Conservation (phyloP, 257 asterid species). For the Solanum neorickii region DNA sequence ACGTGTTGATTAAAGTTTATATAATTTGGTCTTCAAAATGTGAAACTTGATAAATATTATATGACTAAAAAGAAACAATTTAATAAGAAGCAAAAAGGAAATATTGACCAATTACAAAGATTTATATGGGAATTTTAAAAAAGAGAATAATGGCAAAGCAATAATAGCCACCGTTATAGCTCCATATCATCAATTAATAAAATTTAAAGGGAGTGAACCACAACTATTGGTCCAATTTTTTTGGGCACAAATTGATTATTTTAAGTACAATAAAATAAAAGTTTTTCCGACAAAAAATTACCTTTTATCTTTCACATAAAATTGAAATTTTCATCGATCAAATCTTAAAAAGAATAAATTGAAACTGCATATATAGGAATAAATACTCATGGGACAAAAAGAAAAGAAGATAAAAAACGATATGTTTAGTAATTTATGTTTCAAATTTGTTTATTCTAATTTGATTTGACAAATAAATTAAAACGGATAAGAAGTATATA, state of each 20-base stretch:
- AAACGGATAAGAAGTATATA: no score
- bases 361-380: not conserved
- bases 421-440: no score
- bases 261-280: not conserved
- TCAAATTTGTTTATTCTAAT: no score
- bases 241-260: not conserved
- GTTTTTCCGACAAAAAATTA: not conserved
- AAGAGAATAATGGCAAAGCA: not conserved
- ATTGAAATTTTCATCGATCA: not conserved
- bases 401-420: no score
- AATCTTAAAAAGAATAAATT: no score
- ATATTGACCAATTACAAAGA: not conserved
- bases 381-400: not conserved
- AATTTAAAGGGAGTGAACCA: not conserved
- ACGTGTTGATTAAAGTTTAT: no score
- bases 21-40: no score
- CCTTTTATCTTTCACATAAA: not conserved
- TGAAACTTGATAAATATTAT: no score
- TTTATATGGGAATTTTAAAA: not conserved
- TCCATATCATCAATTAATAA: not conserved
- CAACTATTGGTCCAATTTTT: not conserved
- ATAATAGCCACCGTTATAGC: not conserved
- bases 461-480: no score
- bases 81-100: not conserved
- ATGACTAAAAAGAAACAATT: not conserved